Evolutionary conservation across 1,284 basidiomycete species (phyloP).

Genomic region (Anthracocystis setariae): DNA sequence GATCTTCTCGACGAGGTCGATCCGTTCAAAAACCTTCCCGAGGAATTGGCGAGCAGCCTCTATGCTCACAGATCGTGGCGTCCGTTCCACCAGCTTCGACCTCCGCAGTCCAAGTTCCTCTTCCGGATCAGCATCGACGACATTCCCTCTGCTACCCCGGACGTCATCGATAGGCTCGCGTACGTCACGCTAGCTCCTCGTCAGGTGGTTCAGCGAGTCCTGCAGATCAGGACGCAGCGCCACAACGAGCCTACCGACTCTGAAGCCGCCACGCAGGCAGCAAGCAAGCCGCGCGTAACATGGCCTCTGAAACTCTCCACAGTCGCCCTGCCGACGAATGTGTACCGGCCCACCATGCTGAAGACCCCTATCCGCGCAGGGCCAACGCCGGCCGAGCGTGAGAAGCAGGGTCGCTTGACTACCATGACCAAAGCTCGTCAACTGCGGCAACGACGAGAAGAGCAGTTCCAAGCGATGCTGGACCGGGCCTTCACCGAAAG

Average conservation of each 20-base stretch:
- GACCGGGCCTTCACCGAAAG: constrained; percentile 17
- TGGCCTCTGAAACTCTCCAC: constrained; percentile 37
- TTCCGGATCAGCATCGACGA: constrained; percentile 25
- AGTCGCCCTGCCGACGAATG: constrained; percentile 19
- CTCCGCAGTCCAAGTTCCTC: constrained; percentile 36
- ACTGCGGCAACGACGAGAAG: constrained; percentile 28
- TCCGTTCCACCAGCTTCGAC: constrained; percentile 24
- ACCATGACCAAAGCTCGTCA: constrained; percentile 42
- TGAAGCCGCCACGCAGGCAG: neutral
- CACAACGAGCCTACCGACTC: constrained; percentile 5
- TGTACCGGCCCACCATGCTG: neutral
- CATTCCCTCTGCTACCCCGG: constrained; percentile 10
- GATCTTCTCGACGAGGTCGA: constrained; percentile 3
- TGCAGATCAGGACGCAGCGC: constrained; percentile 4
- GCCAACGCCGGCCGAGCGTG: constrained; percentile 16
- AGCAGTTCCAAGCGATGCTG: constrained; percentile 31
- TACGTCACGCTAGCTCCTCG: constrained; percentile 25
- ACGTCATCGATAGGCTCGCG: constrained; percentile 28
- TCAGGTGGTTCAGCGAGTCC: constrained; percentile 24
- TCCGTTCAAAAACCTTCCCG: constrained; percentile 16
- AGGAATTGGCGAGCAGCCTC: constrained; percentile 16
- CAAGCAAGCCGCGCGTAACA: constrained; percentile 14
- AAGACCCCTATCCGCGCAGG: neutral
- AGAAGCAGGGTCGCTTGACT: constrained; percentile 31
- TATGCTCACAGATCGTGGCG: constrained; percentile 23